Percentiles rank a stretch among this genome's conserved stretches.
phyloP scores from a whole-genome alignment of 2,329 filamentous ascomycete species.

The Alternaria triticimaculans region DNA sequence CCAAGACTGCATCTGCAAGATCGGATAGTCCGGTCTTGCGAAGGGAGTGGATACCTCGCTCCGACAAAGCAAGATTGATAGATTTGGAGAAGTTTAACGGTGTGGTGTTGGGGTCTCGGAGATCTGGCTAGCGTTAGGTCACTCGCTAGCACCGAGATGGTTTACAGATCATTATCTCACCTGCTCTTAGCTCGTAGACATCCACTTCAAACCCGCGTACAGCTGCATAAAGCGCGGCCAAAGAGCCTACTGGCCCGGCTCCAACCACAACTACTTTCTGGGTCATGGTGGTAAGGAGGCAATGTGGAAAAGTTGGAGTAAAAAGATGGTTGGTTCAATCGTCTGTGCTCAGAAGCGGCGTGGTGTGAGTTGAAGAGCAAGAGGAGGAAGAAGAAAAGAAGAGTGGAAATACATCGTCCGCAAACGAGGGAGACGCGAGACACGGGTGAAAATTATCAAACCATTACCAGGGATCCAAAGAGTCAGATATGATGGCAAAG shows the following conservation, averaged over 20 bases:
- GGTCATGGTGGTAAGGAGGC: conserved; percentile 26
- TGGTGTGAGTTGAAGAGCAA: background rate
- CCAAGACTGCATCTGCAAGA: conserved; percentile 76
- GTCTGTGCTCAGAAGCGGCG: background rate
- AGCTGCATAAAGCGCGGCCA: conserved; percentile 92
- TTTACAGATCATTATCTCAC: conserved; percentile 59
- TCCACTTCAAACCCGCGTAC: conserved; percentile 87
- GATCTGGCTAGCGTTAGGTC: conserved; percentile 64
- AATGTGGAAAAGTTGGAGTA: background rate
- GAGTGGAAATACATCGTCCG: background rate
- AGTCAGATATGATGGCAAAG: conserved; percentile 12
- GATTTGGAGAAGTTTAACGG: conserved; percentile 96
- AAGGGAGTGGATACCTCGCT: conserved; percentile 91
- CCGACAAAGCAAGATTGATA: conserved; percentile 96
- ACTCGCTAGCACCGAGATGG: background rate
- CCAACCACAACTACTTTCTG: conserved; percentile 86
- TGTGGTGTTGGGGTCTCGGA: conserved; percentile 79
- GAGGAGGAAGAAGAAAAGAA: background rate
- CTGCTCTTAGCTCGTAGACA: conserved; percentile 89
- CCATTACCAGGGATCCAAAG: conserved; percentile 7
- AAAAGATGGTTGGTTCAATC: background rate
- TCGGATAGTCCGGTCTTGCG: conserved; percentile 69
- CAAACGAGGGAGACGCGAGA: background rate
- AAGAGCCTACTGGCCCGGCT: conserved; percentile 88
- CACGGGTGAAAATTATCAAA: conserved; percentile 1